phyloP scores from a whole-genome alignment of 2,329 filamentous ascomycete genomes.

The Herpotrichia juniperi region DNA sequence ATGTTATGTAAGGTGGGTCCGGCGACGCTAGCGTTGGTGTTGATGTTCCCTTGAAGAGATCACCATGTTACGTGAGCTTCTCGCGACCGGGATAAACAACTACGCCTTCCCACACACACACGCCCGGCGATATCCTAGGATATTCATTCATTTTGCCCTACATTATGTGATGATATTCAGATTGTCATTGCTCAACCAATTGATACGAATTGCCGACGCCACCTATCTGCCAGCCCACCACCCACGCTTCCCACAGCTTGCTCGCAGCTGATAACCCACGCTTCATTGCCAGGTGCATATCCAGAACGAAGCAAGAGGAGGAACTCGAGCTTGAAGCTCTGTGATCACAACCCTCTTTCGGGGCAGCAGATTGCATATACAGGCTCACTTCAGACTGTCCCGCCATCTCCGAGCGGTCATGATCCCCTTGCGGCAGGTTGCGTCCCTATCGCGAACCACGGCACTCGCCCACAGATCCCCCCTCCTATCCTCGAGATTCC shows the following conservation, averaged over 20 bases:
- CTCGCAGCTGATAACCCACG: background rate
- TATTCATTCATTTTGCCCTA: slow-evolving; percentile 12
- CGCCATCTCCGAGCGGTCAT: slow-evolving; percentile 13
- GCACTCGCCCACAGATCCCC: slow-evolving; percentile 24
- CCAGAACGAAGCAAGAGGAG: background rate
- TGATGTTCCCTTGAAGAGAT: slow-evolving; percentile 5
- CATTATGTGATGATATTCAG: slow-evolving; percentile 8
- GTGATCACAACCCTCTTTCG: background rate
- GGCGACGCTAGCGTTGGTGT: slow-evolving; percentile 18
- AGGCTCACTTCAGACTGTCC: background rate
- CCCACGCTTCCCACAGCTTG: background rate
- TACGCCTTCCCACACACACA: slow-evolving; percentile 1
- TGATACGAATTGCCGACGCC: slow-evolving; percentile 9
- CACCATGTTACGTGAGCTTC: slow-evolving; percentile 10
- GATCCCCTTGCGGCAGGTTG: slow-evolving; percentile 39
- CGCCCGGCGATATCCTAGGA: background rate
- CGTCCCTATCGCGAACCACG: slow-evolving; percentile 34
- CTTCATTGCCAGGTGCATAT: background rate
- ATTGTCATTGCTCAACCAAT: slow-evolving; percentile 13
- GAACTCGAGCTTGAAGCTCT: background rate
- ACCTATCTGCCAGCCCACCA: background rate
- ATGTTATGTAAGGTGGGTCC: slow-evolving; percentile 14
- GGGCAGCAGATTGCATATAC: background rate
- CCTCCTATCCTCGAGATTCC: slow-evolving; percentile 12
- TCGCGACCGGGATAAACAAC: slow-evolving; percentile 23